Base-by-base conservation (phyloP, 208 protist genomes). In the Crithidia expoeki region DNA sequence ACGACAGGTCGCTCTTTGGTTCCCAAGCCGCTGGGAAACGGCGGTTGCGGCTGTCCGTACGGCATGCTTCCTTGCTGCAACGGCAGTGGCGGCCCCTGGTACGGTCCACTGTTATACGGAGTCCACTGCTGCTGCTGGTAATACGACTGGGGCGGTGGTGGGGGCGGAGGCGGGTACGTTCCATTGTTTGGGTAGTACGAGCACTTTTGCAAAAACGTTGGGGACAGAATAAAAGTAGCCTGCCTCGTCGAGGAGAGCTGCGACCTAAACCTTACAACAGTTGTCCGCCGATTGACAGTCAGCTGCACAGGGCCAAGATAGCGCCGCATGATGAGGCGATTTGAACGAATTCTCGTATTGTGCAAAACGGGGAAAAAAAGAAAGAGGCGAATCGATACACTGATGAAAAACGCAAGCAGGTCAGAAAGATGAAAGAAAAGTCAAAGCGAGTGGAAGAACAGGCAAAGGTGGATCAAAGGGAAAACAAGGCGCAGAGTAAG, bases 1-100 rank as follows among this genome's bases (percentile, higher is more conserved):
- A 95, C 88, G 49, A 95, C 75, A 14, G 90, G 90, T 34, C 86
- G 81, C 57, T 92, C 87, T 32, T 85, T 82, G 0, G 86, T 95
- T 53, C 90, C 90, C 34, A 95, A 61, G 28, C 92, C 84, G 50
- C 59, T 76, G 21, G 76, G 65, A 6, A 85, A 59, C 11, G 69
- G 74, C 32, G 55, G 28, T 10, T 49, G 62, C n/a, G 40, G 25
- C 36, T 57, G 65, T 7, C 51, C 64, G 40, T 62, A 76, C 25
- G 56, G 17, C 61, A 74, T 56, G 14, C 57, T 55, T 23, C 53
- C 62, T 44, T 81, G 75, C 11, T 46, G 62, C 34, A 56, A 21
- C 34, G 72, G 56, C 34, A 74, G 53, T 44, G 68, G 69, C 27
- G 70, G 62, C 21, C 42, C 58, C 34, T 60, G 23, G 44, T 63